phyloP scores from a whole-genome alignment of 805 yeast genomes.

The Brettanomyces bruxellensis region DNA sequence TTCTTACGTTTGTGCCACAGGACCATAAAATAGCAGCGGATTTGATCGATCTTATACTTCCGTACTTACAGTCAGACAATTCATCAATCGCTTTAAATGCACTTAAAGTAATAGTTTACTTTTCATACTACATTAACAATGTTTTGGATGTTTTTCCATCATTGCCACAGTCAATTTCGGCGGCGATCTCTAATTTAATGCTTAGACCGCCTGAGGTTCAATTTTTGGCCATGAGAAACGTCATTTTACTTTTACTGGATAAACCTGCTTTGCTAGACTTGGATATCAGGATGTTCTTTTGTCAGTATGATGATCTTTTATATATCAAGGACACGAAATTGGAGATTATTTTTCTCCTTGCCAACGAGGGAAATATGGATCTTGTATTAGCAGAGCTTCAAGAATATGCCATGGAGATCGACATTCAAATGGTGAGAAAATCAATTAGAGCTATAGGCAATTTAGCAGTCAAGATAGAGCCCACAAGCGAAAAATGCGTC shows the following conservation, averaged over 20 bases:
- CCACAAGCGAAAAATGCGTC: conserved; percentile 56
- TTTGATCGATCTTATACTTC: conserved; percentile 55
- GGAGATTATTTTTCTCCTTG: conserved; percentile 75
- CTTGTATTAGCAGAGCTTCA: conserved; percentile 65
- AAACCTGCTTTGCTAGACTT: conserved; percentile 49
- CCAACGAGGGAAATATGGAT: conserved; percentile 51
- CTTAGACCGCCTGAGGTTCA: conserved; percentile 78
- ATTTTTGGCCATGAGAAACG: conserved; percentile 73
- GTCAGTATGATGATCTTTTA: conserved; percentile 76
- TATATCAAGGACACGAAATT: conserved; percentile 85
- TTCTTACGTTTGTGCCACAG: conserved; percentile 66
- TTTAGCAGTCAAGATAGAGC: conserved; percentile 66
- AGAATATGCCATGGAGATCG: conserved; percentile 84
- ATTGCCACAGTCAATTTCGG: conserved; percentile 51
- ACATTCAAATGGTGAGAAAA: conserved; percentile 76
- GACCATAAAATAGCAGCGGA: conserved; percentile 47
- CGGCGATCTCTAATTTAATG: conserved; percentile 58
- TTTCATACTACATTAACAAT: conserved; percentile 58
- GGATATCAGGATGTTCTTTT: conserved; percentile 75
- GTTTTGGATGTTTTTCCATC: conserved; percentile 48
- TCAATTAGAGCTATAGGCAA: conserved; percentile 88
- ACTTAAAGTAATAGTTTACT: conserved; percentile 60
- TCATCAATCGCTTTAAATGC: conserved; percentile 75
- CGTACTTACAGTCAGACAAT: conserved; percentile 73
- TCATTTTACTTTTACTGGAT: conserved; percentile 62